Evolutionary conservation across 1,284 basidiomycete genomes (phyloP).

Genomic region (Trichosporon sp.): DNA sequence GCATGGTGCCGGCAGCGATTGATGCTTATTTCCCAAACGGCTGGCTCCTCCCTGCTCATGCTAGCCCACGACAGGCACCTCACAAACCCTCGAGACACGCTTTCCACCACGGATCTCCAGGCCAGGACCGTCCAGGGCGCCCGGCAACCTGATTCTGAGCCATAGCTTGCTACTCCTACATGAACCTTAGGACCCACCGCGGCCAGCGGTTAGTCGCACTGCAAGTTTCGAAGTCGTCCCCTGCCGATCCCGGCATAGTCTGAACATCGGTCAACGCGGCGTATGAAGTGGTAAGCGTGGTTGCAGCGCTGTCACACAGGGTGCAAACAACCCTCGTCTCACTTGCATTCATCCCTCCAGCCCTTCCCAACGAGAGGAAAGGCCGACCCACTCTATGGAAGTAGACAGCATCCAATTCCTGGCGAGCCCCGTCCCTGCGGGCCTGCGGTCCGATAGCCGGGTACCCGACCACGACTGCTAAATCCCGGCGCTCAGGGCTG

Average conservation of each 20-base stretch:
- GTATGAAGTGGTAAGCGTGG: background rate
- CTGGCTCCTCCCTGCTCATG: background rate
- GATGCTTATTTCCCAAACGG: background rate
- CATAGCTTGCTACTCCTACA: too few relatives aligned
- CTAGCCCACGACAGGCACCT: background rate
- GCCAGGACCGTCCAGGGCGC: background rate
- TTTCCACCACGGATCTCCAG: background rate
- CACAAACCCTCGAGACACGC: background rate
- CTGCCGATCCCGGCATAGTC: background rate
- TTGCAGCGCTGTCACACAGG: background rate
- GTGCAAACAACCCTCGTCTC: background rate
- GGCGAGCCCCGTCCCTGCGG: background rate
- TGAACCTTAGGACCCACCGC: background rate
- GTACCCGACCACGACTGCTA: background rate
- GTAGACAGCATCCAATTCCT: background rate
- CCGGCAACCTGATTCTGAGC: too few relatives aligned
- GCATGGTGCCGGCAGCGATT: constrained; percentile 4
- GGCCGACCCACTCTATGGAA: background rate
- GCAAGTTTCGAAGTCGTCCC: background rate
- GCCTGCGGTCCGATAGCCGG: background rate
- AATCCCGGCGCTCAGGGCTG: background rate
- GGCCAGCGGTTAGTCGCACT: background rate
- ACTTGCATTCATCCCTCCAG: background rate
- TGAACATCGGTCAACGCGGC: background rate
- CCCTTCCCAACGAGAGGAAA: background rate